Percentiles rank a stretch among this genome's conserved stretches.
phyloP scores from a whole-genome alignment of 108 stramenopile species.

The Nitzschia sp. region DNA sequence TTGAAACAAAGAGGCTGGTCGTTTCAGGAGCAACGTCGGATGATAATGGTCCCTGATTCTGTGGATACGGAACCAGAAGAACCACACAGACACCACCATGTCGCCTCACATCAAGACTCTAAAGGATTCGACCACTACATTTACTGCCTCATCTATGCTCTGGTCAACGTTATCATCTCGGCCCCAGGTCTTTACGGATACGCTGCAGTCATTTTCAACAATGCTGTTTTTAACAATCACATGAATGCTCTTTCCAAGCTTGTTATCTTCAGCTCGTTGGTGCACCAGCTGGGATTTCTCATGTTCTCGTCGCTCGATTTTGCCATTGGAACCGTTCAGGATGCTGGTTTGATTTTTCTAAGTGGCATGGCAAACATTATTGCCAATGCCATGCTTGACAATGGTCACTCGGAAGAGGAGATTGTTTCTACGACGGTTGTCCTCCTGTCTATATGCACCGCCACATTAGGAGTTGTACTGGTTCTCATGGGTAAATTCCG shows the following conservation, averaged over 20 bases:
- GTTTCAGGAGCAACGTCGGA: conserved; percentile 16
- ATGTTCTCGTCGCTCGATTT: conserved; percentile 82
- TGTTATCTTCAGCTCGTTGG: conserved; percentile 76
- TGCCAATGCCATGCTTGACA: conserved; percentile 57
- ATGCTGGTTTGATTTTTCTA: conserved; percentile 96
- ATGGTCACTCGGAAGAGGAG: conserved; percentile 55
- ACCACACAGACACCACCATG: not conserved
- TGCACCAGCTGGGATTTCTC: conserved; percentile 89
- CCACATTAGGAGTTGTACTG: conserved; percentile 75
- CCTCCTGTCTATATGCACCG: conserved; percentile 74
- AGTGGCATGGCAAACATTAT: conserved; percentile 83
- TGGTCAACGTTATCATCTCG: conserved; percentile 72
- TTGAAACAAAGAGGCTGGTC: conserved; percentile 30
- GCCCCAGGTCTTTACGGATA: conserved; percentile 86
- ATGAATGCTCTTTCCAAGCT: conserved; percentile 82
- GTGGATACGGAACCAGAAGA: not conserved
- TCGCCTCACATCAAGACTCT: not conserved
- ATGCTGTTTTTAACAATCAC: conserved; percentile 59
- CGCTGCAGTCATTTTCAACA: conserved; percentile 87
- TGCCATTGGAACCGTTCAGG: conserved; percentile 93
- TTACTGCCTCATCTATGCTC: conserved; percentile 41
- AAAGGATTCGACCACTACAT: conserved; percentile 19
- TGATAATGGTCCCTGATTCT: not conserved
- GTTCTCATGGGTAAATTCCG: conserved; percentile 83
- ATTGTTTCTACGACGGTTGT: conserved; percentile 73